These are phyloP conservation scores for Torulaspora globosa DNA, from an alignment of 1,139 yeast genomes.

Conservation along the genomic window DNA sequence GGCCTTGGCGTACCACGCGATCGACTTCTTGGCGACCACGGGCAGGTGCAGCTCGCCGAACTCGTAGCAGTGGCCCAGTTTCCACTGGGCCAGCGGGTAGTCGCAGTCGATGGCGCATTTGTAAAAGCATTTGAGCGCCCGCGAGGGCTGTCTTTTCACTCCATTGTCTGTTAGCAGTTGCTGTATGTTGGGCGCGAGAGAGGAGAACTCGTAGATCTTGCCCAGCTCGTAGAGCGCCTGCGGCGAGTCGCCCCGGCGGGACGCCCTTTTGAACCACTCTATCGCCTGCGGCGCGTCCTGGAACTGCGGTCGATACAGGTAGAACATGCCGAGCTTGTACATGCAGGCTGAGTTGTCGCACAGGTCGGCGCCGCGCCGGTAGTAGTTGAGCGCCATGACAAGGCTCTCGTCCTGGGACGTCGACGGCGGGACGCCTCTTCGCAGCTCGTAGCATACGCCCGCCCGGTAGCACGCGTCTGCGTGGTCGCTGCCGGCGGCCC, in stretches of 20 bases:
- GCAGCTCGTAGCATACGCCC: constrained; percentile 65
- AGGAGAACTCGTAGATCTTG: constrained; percentile 61
- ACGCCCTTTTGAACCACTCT: constrained; percentile 55
- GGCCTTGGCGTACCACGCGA: constrained; percentile 87
- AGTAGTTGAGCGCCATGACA: constrained; percentile 48
- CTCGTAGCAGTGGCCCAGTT: constrained; percentile 83
- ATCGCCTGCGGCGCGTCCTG: constrained; percentile 43
- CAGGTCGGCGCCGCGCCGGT: constrained; percentile 52
- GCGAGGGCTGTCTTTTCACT: constrained; percentile 44
- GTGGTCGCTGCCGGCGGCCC: constrained; percentile 55
- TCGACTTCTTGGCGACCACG: constrained; percentile 65
- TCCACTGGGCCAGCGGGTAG: constrained; percentile 78
- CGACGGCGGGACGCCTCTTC: constrained; percentile 46
- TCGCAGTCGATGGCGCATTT: constrained; percentile 67
- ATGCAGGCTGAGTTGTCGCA: constrained; percentile 56
- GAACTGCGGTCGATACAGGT: constrained; percentile 46
- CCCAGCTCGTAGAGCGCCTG: constrained; percentile 67
- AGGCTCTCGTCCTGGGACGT: constrained; percentile 24
- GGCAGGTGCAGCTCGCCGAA: constrained; percentile 70
- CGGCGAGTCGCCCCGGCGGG: constrained; percentile 40
- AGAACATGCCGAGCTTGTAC: constrained; percentile 66
- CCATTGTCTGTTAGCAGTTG: constrained; percentile 20
- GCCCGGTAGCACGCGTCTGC: constrained; percentile 59
- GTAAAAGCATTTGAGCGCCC: constrained; percentile 65
- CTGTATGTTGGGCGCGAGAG: constrained; percentile 20